These are phyloP conservation scores for Lentinula sp. DNA, from an alignment of 768 basidiomycete genomes.

Conservation along the genomic window DNA sequence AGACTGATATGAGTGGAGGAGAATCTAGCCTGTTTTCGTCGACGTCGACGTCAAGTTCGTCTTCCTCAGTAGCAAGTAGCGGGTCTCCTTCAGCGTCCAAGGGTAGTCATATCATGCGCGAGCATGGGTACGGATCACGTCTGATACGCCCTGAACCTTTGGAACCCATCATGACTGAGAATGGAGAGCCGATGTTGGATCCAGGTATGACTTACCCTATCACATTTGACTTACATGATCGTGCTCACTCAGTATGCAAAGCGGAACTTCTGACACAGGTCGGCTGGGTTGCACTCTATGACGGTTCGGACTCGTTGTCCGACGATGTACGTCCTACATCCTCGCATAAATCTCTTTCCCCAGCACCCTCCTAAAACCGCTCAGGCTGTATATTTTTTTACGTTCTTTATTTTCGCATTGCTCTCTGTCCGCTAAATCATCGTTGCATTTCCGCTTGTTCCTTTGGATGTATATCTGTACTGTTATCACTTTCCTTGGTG, in stretches of 20 bases:
- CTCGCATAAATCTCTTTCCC: constrained; percentile 5
- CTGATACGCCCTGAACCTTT: constrained; percentile 35
- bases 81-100: background rate
- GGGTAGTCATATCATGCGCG: background rate
- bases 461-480: background rate
- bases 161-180: constrained; percentile 56
- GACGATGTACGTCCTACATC: background rate
- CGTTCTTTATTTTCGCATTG: background rate
- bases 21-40: background rate
- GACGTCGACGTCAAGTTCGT: background rate
- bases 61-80: background rate
- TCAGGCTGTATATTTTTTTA: background rate
- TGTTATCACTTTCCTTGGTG: too few species aligned
- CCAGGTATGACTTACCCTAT: constrained; percentile 45
- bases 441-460: background rate
- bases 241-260: constrained; percentile 12
- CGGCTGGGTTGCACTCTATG: constrained; percentile 13
- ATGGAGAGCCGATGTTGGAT: constrained; percentile 63
- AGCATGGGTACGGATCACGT: constrained; percentile 21
- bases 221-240: constrained; percentile 2
- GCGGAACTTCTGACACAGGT: constrained; percentile 65
- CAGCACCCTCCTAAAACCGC: background rate
- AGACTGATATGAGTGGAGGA: background rate
- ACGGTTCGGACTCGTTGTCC: background rate
- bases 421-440: background rate